A percentile compares a stretch with the other conserved stretches of the same genome.
Conservation (phyloP, 2,329 filamentous ascomycete genomes). For the Zarea fungicola region DNA sequence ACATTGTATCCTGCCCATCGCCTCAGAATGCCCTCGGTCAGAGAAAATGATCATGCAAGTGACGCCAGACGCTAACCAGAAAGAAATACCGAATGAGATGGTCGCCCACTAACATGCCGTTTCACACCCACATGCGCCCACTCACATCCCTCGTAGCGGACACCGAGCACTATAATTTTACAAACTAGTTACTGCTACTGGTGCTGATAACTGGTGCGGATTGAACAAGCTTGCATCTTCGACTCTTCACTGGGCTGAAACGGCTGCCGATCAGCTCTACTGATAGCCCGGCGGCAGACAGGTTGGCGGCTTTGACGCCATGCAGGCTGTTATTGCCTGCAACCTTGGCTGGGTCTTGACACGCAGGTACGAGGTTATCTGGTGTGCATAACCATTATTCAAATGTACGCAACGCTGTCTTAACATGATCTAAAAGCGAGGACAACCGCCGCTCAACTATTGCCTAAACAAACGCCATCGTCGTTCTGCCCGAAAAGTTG, state of each 20-base stretch:
- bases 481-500: not conserved
- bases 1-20: slow-evolving; percentile 7
- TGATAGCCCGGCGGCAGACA: no score
- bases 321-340: not conserved
- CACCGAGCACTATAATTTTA: slow-evolving; percentile 4
- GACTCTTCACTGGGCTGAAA: no score
- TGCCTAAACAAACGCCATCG: slow-evolving; percentile 7
- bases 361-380: not conserved
- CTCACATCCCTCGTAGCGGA: not conserved
- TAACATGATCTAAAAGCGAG: not conserved
- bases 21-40: slow-evolving; percentile 7
- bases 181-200: not conserved
- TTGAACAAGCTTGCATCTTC: no score
- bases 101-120: slow-evolving; percentile 12
- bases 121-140: slow-evolving; percentile 12
- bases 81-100: slow-evolving; percentile 12
- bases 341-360: not conserved
- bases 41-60: slow-evolving; percentile 11
- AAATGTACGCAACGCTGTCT: slow-evolving; percentile 1
- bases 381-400: not conserved
- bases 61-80: slow-evolving; percentile 12
- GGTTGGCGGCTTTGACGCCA: no score
- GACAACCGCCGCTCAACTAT: slow-evolving; percentile 4
- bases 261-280: no score
- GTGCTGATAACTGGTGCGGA: no score